Evolutionary conservation across 2,329 filamentous ascomycete species (phyloP).

Genomic region (Aspergillus flavus): DNA sequence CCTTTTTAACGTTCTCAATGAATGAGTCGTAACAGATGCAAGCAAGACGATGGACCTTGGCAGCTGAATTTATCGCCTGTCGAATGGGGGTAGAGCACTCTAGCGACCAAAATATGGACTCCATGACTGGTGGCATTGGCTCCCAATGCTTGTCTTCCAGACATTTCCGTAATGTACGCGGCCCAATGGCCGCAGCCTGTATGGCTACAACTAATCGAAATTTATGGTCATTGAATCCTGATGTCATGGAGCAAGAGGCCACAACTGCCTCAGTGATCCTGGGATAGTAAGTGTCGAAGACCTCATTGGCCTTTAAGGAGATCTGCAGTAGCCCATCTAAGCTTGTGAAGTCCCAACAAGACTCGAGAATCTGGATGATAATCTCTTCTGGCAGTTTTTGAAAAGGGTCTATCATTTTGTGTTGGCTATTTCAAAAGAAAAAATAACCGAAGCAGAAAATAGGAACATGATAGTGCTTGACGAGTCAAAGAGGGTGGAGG

Average conservation of each 20-base stretch:
- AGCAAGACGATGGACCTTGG: not conserved
- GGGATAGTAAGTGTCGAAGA: not conserved
- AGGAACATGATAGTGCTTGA: too few species aligned
- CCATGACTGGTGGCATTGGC: not conserved
- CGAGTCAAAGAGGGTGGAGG: too few species aligned
- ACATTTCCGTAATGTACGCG: not conserved
- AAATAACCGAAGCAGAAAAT: not conserved
- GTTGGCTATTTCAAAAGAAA: not conserved
- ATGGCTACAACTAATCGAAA: not conserved
- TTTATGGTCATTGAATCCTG: not conserved
- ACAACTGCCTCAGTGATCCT: not conserved
- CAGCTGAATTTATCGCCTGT: not conserved
- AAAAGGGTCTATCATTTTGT: not conserved
- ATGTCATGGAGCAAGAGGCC: not conserved
- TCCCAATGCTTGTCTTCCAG: not conserved
- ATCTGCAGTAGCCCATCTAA: not conserved
- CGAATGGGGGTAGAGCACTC: not conserved
- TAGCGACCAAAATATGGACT: not conserved
- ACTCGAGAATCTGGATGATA: not conserved
- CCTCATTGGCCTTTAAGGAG: not conserved
- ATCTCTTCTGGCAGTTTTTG: not conserved
- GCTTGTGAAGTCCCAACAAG: not conserved
- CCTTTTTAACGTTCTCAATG: not conserved
- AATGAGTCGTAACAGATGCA: not conserved
- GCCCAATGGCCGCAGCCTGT: not conserved